These are phyloP conservation scores for Kodamaea arcana DNA, from an alignment of 1,139 yeast genomes.

Conservation along the genomic window DNA sequence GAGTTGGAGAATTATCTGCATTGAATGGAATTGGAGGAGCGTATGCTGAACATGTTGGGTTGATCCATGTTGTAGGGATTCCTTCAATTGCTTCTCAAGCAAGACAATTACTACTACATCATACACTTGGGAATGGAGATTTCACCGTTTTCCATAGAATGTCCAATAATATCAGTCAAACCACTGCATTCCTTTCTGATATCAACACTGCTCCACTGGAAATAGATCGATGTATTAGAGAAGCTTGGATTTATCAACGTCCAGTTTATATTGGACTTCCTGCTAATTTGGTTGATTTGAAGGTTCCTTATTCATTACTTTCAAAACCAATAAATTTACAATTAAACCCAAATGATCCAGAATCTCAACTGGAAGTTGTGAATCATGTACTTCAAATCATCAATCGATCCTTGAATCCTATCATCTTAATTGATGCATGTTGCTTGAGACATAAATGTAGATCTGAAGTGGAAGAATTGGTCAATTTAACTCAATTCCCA, in stretches of 20 bases:
- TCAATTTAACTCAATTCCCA: constrained; percentile 72
- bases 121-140: constrained; percentile 45
- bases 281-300: constrained; percentile 70
- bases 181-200: constrained; percentile 62
- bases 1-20: constrained; percentile 41
- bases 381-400: constrained; percentile 53
- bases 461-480: constrained; percentile 58
- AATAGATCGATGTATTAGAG: constrained; percentile 71
- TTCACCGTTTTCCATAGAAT: constrained; percentile 44
- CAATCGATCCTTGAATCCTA: constrained; percentile 58
- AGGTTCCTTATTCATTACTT: constrained; percentile 53
- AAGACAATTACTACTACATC: constrained; percentile 36
- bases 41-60: constrained; percentile 40
- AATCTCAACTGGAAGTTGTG: constrained; percentile 70
- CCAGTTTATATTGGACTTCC: constrained; percentile 85
- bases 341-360: constrained; percentile 60
- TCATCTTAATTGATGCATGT: constrained; percentile 83
- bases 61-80: constrained; percentile 39
- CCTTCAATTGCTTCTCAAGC: constrained; percentile 38
- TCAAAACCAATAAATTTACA: constrained; percentile 62
- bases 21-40: constrained; percentile 42
- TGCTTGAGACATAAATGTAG: constrained; percentile 72
- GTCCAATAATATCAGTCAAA: constrained; percentile 63
- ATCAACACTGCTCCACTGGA: constrained; percentile 59
- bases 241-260: constrained; percentile 68